These are phyloP conservation scores for Quercus agrifolia DNA, from an alignment of 306 rosid species.

Conservation along the genomic window DNA sequence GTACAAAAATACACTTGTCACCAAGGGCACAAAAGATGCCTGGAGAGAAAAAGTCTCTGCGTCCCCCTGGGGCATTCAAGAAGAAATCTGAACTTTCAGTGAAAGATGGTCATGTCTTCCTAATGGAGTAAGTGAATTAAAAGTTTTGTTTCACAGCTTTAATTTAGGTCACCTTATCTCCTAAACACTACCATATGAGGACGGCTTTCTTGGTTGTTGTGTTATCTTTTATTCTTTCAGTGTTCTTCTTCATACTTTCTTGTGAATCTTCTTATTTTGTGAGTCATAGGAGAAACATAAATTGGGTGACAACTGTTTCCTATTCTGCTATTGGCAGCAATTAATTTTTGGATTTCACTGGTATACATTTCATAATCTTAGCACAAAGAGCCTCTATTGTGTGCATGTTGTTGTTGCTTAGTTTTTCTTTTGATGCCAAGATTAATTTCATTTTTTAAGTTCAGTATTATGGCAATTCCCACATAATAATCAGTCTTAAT, in stretches of 20 bases:
- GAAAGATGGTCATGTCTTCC: constrained; percentile 93
- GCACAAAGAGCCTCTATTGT: background rate
- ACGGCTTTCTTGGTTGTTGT: background rate
- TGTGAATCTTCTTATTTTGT: background rate
- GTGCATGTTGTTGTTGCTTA: background rate
- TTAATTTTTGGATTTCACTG: background rate
- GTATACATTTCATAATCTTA: no score
- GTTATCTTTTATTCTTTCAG: constrained; percentile 1
- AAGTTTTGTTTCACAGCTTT: background rate
- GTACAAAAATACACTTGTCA: constrained; percentile 73
- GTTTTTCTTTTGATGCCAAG: background rate
- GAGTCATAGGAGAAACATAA: background rate
- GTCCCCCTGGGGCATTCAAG: constrained; percentile 98
- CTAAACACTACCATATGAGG: background rate
- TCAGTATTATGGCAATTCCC: constrained; percentile 10
- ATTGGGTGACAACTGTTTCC: background rate
- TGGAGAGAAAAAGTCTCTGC: constrained; percentile 80
- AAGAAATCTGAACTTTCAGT: constrained; percentile 92
- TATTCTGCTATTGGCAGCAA: background rate
- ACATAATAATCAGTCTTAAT: constrained; percentile 15
- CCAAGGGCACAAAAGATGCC: constrained; percentile 84
- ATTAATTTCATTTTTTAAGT: background rate
- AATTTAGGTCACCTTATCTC: background rate
- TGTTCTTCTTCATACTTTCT: background rate
- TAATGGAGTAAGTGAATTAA: constrained; percentile 80